phyloP scores from a whole-genome alignment of 2,329 filamentous ascomycete species.

The Thermothelomyces thermophilus region DNA sequence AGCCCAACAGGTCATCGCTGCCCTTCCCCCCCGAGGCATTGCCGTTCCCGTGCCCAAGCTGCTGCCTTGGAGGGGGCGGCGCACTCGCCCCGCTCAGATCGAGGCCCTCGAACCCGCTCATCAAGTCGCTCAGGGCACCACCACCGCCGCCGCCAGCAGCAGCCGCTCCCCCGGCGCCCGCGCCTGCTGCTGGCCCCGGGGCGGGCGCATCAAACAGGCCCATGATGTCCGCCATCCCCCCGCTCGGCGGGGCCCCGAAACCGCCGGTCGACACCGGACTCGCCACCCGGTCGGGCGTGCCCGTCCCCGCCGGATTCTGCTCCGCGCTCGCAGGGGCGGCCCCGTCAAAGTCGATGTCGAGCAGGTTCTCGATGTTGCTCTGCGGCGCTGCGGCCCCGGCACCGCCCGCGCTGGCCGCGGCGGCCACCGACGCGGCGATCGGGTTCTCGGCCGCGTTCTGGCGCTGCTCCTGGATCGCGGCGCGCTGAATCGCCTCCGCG shows the following conservation, averaged over 20 bases:
- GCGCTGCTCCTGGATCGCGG: conserved; percentile 92
- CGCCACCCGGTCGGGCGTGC: conserved; percentile 62
- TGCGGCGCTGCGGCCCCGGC: conserved; percentile 34
- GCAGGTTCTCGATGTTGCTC: conserved; percentile 84
- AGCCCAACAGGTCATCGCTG: conserved; percentile 23
- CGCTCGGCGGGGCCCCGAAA: conserved; percentile 33
- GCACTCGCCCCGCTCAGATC: conserved; percentile 62
- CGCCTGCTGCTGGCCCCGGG: too few species aligned
- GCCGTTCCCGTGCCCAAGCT: conserved; percentile 29
- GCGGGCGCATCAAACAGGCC: conserved; percentile 63
- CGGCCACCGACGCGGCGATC: conserved; percentile 75
- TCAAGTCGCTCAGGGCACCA: conserved; percentile 65
- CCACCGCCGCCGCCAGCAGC: neutral
- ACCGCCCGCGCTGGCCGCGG: conserved; percentile 58
- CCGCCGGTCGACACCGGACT: conserved; percentile 41
- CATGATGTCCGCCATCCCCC: conserved; percentile 57
- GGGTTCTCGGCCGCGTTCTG: conserved; percentile 91
- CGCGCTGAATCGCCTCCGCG: conserved; percentile 87
- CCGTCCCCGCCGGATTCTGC: conserved; percentile 30
- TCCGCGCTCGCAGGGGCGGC: conserved; percentile 62
- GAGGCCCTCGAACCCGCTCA: conserved; percentile 81
- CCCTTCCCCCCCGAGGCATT: conserved; percentile 13
- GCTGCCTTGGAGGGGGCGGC: conserved; percentile 56
- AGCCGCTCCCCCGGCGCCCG: too few species aligned
- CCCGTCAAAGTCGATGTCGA: conserved; percentile 69